phyloP scores from a whole-genome alignment of 208 protist species.

The Trypanosomatidae sp. region DNA sequence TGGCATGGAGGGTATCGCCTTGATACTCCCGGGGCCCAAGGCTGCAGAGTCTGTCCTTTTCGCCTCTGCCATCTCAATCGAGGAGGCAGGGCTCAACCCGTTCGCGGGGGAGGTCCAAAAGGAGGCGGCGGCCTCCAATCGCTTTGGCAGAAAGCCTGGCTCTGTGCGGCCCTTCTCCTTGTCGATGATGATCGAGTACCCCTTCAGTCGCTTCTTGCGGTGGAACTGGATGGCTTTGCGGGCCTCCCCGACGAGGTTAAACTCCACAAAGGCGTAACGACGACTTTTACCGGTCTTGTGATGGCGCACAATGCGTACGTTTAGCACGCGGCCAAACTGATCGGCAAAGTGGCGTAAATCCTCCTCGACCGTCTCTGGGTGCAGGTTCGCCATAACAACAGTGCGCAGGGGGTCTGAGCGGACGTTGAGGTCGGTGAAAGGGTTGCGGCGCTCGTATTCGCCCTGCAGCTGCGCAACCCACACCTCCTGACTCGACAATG shows the following conservation, averaged over 20 bases:
- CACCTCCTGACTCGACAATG: conserved; percentile 12
- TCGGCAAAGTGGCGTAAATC: conserved; percentile 81
- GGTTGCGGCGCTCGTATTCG: conserved; percentile 35
- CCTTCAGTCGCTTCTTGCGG: conserved; percentile 64
- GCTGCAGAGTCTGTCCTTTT: background rate
- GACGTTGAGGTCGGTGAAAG: conserved; percentile 64
- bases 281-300: conserved; percentile 57
- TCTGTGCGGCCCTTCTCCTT: conserved; percentile 70
- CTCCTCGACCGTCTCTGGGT: conserved; percentile 63
- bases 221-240: conserved; percentile 51
- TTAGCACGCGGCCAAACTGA: conserved; percentile 80
- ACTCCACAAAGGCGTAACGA: conserved; percentile 86
- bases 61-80: background rate
- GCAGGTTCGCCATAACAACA: conserved; percentile 69
- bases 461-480: conserved; percentile 27
- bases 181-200: conserved; percentile 61
- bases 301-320: conserved; percentile 63
- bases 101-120: background rate
- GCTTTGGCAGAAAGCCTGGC: conserved; percentile 59
- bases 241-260: conserved; percentile 66
- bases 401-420: conserved; percentile 64
- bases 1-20: background rate
- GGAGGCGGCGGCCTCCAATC: conserved; percentile 36
- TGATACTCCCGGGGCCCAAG: background rate
- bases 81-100: background rate